A percentile compares a stretch with the other conserved stretches of the same genome.
Evolutionary conservation across 208 protist genomes (phyloP).

Genomic region (Herpetomonas samuelpessoai): DNA sequence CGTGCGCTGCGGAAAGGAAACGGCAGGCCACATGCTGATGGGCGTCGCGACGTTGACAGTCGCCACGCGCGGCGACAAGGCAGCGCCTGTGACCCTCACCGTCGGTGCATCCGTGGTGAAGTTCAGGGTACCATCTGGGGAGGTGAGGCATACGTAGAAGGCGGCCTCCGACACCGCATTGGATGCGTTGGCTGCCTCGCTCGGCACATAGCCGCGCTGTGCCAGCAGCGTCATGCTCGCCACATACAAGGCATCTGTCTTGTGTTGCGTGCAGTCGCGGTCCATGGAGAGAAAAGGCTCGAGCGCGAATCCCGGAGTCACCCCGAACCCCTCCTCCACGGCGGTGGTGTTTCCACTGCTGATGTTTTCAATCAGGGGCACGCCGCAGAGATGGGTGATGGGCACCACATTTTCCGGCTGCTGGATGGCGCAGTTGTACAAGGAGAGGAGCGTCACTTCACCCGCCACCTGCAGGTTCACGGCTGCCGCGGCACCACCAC

Average conservation of each 20-base stretch:
- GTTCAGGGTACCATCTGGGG: slow-evolving; percentile 14
- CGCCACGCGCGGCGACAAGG: not conserved
- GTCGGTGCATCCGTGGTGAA: slow-evolving; percentile 1
- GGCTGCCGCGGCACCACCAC: not conserved
- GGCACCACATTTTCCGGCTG: slow-evolving; percentile 5
- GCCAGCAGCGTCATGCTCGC: not conserved
- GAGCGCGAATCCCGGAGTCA: slow-evolving; percentile 5
- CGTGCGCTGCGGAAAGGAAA: not conserved
- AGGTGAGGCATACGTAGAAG: slow-evolving; percentile 24
- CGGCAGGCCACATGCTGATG: not conserved
- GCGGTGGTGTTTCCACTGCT: too few relatives aligned
- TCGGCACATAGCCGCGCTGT: not conserved
- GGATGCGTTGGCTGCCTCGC: not conserved
- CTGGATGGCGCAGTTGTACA: slow-evolving; percentile 19
- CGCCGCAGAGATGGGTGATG: slow-evolving; percentile 1
- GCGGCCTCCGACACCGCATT: not conserved
- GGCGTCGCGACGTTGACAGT: not conserved
- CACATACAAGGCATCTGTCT: not conserved
- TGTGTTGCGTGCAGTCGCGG: not conserved
- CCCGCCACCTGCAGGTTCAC: slow-evolving; percentile 3
- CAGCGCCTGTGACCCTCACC: not conserved
- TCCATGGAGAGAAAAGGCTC: slow-evolving; percentile 19
- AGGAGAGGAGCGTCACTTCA: slow-evolving; percentile 10
- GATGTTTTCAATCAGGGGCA: not conserved
- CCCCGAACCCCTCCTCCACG: slow-evolving; percentile 1